Evolutionary conservation across 2,329 filamentous ascomycete species (phyloP).

Genomic region (Paracoccidioides brasiliensis): DNA sequence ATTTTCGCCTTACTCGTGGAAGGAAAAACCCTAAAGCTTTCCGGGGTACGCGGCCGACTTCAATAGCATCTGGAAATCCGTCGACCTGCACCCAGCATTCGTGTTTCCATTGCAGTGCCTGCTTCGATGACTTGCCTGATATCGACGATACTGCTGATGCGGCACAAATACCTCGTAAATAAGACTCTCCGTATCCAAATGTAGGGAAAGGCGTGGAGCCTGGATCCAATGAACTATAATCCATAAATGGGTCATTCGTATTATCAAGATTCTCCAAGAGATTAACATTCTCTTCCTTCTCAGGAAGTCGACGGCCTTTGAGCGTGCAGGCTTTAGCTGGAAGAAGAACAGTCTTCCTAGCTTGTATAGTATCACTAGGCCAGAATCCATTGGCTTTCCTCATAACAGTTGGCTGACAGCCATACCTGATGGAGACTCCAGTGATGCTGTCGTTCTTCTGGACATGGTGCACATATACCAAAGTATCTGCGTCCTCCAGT

Average conservation of each 20-base stretch:
- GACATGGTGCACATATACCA: constrained; percentile 86
- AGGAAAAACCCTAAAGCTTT: constrained; percentile 77
- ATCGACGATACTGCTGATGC: constrained; percentile 4
- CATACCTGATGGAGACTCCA: constrained; percentile 79
- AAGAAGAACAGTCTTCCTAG: constrained; percentile 64
- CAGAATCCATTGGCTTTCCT: constrained; percentile 85
- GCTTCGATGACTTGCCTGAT: constrained; percentile 14
- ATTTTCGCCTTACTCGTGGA: constrained; percentile 75
- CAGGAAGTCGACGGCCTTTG: constrained; percentile 50
- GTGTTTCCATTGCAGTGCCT: constrained; percentile 68
- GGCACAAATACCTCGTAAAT: not conserved
- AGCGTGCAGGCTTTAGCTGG: constrained; percentile 82
- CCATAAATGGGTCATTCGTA: not conserved
- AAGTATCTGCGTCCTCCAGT: constrained; percentile 55
- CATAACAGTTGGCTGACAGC: constrained; percentile 70
- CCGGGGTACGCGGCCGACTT: constrained; percentile 74
- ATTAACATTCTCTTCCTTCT: constrained; percentile 17
- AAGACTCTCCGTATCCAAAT: not conserved
- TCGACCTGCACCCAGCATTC: constrained; percentile 81
- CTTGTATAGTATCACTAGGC: constrained; percentile 84
- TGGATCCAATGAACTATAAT: not conserved
- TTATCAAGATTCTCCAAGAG: not conserved
- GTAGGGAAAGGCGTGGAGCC: not conserved
- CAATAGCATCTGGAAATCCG: constrained; percentile 55
- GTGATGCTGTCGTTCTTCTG: constrained; percentile 74